Base-by-base conservation (phyloP, 2,329 filamentous ascomycete species). In the Aureobasidium melanogenum region DNA sequence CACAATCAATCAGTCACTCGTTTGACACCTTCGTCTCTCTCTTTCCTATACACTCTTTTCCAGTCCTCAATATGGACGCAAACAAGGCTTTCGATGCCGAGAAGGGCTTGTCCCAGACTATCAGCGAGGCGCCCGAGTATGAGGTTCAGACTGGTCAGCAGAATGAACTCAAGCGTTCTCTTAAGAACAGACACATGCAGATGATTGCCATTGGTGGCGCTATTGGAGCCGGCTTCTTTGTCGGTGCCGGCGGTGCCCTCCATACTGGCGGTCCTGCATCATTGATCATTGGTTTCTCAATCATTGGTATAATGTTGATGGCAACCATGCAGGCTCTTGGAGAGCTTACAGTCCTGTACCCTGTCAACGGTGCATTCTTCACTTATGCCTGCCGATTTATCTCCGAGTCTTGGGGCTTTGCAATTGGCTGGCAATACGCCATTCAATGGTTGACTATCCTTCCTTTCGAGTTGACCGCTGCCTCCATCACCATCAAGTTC, bases 201-300 rank as follows among this genome's bases (percentile, higher is more conserved):
- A 72, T 73, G 70, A 73, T 73, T 65, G 71, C 71, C 46, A 71
- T 72, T 43, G 63, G 52, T 58, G 64, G 64, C 60, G 62, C 62
- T 3, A 78, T 80, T 59, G 79, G 79, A 41, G 81, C 79, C 19
- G 79, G 79, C 66, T 71, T 82, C 6, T 82, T 81, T 66, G 78
- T 82, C 54, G 76, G 77, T 41, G 75, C 74, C 50, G 79, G 79
- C 36, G 68, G 71, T 43, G 75, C 77, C 4, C 71, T 81, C 28
- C 71, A 74, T 12, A 76, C 70, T 1, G 77, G 76, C 67, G 79
- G 79, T 22, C 79, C 79, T 36, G 72, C 55, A 8, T 39, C 32
- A 5, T 41, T 59, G 43, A 59, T 72, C 38, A 64, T 71, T 26
- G 69, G 69, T 22, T 71, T 71, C 65, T 67, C 69, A 51, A 68